These are phyloP conservation scores for Daldinia sp. DNA, from an alignment of 2,329 filamentous ascomycete species.

Conservation along the genomic window DNA sequence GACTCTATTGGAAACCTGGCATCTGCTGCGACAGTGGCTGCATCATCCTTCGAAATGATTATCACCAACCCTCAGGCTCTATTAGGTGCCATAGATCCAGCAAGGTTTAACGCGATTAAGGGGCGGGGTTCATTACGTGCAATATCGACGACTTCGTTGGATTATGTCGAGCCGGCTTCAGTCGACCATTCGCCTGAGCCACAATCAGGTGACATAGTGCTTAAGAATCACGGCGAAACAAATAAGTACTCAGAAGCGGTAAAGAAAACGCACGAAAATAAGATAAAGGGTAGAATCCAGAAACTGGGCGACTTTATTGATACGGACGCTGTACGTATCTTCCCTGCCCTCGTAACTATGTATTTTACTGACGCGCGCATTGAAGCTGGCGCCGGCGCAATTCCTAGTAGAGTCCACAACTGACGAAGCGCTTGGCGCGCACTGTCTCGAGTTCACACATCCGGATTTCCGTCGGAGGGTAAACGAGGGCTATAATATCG, in stretches of 20 bases:
- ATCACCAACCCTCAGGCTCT: not conserved
- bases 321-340: not conserved
- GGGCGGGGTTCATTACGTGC: not conserved
- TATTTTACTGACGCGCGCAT: not conserved
- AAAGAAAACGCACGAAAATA: not conserved
- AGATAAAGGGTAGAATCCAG: not conserved
- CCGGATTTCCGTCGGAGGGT: slow-evolving; percentile 1
- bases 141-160: not conserved
- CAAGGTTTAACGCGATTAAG: slow-evolving; percentile 4
- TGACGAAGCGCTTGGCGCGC: slow-evolving; percentile 1
- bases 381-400: not conserved
- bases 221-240: not conserved
- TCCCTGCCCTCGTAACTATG: not conserved
- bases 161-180: slow-evolving; percentile 4
- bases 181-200: not conserved
- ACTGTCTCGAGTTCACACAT: slow-evolving; percentile 7
- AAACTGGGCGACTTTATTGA: slow-evolving; percentile 7
- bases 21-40: slow-evolving; percentile 3
- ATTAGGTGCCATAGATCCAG: not conserved
- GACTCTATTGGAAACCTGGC: not conserved
- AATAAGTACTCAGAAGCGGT: not conserved
- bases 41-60: slow-evolving; percentile 1
- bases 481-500: not conserved
- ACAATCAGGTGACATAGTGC: not conserved
- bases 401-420: slow-evolving; percentile 1